Conservation (phyloP, 2,329 filamentous ascomycete species). For the Talaromyces marneffei region DNA sequence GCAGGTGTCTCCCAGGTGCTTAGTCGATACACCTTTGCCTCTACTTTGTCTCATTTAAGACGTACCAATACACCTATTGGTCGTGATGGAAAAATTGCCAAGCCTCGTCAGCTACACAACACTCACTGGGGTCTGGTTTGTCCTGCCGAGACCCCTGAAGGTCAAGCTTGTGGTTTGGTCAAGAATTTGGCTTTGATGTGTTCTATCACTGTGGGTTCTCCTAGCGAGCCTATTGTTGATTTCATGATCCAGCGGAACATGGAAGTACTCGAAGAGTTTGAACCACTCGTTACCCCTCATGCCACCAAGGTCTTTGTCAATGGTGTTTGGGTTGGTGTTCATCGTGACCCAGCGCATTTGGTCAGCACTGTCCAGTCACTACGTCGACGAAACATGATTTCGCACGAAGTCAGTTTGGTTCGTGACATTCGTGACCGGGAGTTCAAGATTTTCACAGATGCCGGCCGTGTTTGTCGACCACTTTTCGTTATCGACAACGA, state of each 20-base stretch:
- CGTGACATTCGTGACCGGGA: slow-evolving; percentile 95
- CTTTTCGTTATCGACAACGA: slow-evolving; percentile 92
- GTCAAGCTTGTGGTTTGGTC: slow-evolving; percentile 94
- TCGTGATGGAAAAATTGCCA: slow-evolving; percentile 95
- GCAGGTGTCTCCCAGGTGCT: slow-evolving; percentile 97
- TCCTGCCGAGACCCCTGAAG: slow-evolving; percentile 94
- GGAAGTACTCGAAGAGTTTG: slow-evolving; percentile 95
- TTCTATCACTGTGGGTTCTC: slow-evolving; percentile 92
- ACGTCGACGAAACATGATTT: slow-evolving; percentile 74
- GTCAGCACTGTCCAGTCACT: slow-evolving; percentile 72
- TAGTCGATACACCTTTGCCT: slow-evolving; percentile 95
- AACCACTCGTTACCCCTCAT: slow-evolving; percentile 75
- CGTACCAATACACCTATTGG: slow-evolving; percentile 97
- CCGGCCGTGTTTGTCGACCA: slow-evolving; percentile 87
- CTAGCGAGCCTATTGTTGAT: slow-evolving; percentile 81
- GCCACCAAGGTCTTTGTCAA: slow-evolving; percentile 98
- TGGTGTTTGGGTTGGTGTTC: slow-evolving; percentile 94
- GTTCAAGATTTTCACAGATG: slow-evolving; percentile 98
- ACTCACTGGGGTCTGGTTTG: slow-evolving; percentile 98
- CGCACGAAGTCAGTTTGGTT: slow-evolving; percentile 88
- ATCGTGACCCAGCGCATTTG: slow-evolving; percentile 79
- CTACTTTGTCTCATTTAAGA: slow-evolving; percentile 91
- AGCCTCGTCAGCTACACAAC: slow-evolving; percentile 95
- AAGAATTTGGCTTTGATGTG: slow-evolving; percentile 99
- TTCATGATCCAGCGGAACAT: slow-evolving; percentile 96